A percentile compares a stretch with the other conserved stretches of the same genome.
Evolutionary conservation across 495 filamentous ascomycete genomes (phyloP).

Genomic region (Antarctomyces pellizariae): DNA sequence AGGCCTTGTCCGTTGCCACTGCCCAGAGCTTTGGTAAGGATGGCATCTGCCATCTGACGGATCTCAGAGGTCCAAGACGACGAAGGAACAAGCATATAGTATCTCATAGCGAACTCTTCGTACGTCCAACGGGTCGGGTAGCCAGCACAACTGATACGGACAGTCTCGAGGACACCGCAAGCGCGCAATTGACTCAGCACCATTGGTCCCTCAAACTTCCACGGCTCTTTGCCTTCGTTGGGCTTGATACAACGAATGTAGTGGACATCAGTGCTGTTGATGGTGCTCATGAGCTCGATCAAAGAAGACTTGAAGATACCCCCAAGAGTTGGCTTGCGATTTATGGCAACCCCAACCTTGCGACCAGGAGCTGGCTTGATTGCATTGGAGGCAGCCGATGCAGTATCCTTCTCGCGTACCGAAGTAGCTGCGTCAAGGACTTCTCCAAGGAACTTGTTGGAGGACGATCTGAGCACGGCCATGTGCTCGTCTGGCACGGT

Average conservation of each 20-base stretch:
- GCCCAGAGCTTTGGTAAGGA: constrained; percentile 76
- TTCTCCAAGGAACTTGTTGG: constrained; percentile 63
- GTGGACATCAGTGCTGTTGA: constrained; percentile 93
- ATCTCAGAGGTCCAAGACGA: constrained; percentile 84
- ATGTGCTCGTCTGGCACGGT: constrained; percentile 97
- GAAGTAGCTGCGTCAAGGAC: constrained; percentile 68
- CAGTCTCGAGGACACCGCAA: constrained; percentile 96
- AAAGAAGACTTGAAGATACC: constrained; percentile 97
- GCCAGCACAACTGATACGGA: constrained; percentile 91
- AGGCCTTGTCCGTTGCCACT: constrained; percentile 47
- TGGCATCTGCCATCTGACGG: constrained; percentile 74
- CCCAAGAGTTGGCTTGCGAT: constrained; percentile 88
- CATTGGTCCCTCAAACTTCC: constrained; percentile 99
- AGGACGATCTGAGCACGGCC: constrained; percentile 66
- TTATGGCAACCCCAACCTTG: constrained; percentile 73
- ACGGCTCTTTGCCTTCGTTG: constrained; percentile 88
- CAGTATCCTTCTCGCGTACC: constrained; percentile 70
- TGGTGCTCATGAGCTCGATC: constrained; percentile 95
- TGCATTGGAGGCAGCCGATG: constrained; percentile 39
- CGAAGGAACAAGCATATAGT: constrained; percentile 95
- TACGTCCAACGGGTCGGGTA: constrained; percentile 98
- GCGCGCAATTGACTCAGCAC: constrained; percentile 91
- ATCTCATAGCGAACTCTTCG: constrained; percentile 91
- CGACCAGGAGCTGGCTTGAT: constrained; percentile 52
- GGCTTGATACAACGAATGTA: constrained; percentile 99